Conservation (phyloP, 2,329 filamentous ascomycete genomes). For the Cryphonectria radicalis region DNA sequence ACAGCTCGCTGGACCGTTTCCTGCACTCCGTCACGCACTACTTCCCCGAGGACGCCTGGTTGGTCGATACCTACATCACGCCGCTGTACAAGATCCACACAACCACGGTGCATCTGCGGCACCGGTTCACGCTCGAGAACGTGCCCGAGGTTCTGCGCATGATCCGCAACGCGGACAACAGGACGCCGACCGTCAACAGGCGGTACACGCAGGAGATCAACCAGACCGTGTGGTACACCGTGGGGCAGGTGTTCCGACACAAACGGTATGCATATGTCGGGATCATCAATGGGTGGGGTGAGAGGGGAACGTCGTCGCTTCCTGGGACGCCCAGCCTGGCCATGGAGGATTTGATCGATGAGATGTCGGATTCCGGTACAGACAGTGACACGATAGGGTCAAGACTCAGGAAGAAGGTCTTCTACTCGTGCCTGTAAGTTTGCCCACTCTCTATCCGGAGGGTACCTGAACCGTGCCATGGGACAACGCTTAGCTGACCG, state of each 20-base stretch:
- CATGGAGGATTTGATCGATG: slow-evolving; percentile 36
- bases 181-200: slow-evolving; percentile 42
- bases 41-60: slow-evolving; percentile 72
- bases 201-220: slow-evolving; percentile 42
- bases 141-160: slow-evolving; percentile 44
- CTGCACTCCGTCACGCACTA: slow-evolving; percentile 66
- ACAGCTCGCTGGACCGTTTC: slow-evolving; percentile 67
- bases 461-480: background rate
- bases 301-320: slow-evolving; percentile 36
- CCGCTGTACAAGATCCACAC: slow-evolving; percentile 61
- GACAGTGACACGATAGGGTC: slow-evolving; percentile 59
- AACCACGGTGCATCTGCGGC: slow-evolving; percentile 35
- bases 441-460: background rate
- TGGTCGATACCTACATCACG: slow-evolving; percentile 70
- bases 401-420: slow-evolving; percentile 69
- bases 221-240: slow-evolving; percentile 60
- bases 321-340: slow-evolving; percentile 35
- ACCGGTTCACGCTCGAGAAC: slow-evolving; percentile 40
- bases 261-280: slow-evolving; percentile 78
- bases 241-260: slow-evolving; percentile 87
- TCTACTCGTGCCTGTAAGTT: slow-evolving; percentile 88
- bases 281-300: slow-evolving; percentile 87
- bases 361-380: slow-evolving; percentile 60
- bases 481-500: slow-evolving; percentile 45
- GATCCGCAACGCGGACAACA: slow-evolving; percentile 50